Evolutionary conservation across 768 basidiomycete genomes (phyloP).

Genomic region (Rickenella mellea): DNA sequence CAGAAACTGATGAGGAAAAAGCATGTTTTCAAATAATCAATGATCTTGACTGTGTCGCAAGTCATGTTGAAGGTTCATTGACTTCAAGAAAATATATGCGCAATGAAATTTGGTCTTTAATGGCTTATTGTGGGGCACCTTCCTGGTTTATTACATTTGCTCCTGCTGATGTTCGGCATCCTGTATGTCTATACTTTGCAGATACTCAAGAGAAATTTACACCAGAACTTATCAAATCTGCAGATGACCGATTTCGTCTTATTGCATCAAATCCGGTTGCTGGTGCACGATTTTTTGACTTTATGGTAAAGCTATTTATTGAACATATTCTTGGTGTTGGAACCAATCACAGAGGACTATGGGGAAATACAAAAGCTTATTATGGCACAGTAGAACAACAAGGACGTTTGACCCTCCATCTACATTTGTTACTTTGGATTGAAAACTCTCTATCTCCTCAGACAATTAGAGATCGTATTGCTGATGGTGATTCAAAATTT

Average conservation of each 20-base stretch:
- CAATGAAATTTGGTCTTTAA: conserved; percentile 12
- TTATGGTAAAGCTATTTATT: conserved; percentile 6
- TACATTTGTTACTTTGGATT: conserved; percentile 13
- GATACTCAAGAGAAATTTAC: conserved; percentile 3
- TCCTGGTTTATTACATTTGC: conserved; percentile 19
- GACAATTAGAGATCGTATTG: conserved; percentile 20
- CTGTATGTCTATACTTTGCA: conserved; percentile 9
- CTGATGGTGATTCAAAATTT: conserved; percentile 16
- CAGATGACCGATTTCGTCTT: conserved; percentile 2
- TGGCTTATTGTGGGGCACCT: conserved; percentile 16
- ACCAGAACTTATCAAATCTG: background rate
- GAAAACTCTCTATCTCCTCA: conserved; percentile 15
- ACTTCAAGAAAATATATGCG: conserved; percentile 7
- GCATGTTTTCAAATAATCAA: conserved; percentile 6
- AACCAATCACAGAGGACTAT: conserved; percentile 1
- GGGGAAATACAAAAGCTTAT: conserved; percentile 10
- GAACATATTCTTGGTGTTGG: conserved; percentile 3
- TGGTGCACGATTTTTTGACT: conserved; percentile 4
- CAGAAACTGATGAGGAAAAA: conserved; percentile 6
- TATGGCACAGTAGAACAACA: conserved; percentile 11
- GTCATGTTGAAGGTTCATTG: conserved; percentile 11
- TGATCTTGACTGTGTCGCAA: conserved; percentile 7
- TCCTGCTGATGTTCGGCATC: conserved; percentile 12
- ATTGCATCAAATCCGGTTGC: conserved; percentile 3
- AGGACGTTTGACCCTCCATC: conserved; percentile 12